phyloP scores from a whole-genome alignment of 2,329 filamentous ascomycete genomes.

The Kalaharituber pfeilii region DNA sequence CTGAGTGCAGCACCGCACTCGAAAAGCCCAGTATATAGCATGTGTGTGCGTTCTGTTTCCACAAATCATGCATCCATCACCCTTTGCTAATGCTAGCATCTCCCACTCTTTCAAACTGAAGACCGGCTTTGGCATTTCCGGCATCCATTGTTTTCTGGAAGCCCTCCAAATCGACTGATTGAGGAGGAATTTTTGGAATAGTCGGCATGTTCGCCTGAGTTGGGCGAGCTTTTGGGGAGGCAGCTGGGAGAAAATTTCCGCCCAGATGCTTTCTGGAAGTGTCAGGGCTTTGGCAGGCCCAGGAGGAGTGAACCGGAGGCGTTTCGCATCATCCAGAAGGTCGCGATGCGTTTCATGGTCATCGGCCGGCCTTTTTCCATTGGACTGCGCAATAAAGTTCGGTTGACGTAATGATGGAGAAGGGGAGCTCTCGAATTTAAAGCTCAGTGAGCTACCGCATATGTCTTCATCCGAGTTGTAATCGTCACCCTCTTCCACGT shows the following conservation, averaged over 20 bases:
- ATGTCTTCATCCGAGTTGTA: constrained; percentile 7
- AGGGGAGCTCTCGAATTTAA: not conserved
- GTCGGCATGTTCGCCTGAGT: constrained; percentile 13
- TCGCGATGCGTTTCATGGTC: not conserved
- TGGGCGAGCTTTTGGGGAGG: constrained; percentile 11
- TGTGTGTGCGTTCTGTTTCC: constrained; percentile 26
- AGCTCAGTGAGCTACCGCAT: not conserved
- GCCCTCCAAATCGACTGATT: constrained; percentile 18
- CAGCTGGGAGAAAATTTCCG: constrained; percentile 11
- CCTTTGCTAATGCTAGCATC: constrained; percentile 57
- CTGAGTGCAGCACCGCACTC: constrained; percentile 44
- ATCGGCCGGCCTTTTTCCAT: not conserved
- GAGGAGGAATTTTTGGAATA: constrained; percentile 15
- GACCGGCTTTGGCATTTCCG: constrained; percentile 52
- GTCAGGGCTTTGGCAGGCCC: not conserved
- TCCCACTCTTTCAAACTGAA: constrained; percentile 47
- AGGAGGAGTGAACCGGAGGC: not conserved
- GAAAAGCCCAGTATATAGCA: constrained; percentile 45
- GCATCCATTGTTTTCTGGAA: constrained; percentile 29
- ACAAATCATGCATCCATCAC: constrained; percentile 51
- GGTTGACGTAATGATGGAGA: not conserved
- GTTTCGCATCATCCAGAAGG: not conserved
- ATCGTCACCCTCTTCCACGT: constrained; percentile 8
- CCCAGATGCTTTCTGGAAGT: constrained; percentile 9
- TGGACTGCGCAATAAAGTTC: not conserved